Evolutionary conservation across 2,329 filamentous ascomycete species (phyloP), one percentile per base, ranked within the genome.

Genomic region (Ophiostoma fasciatum): DNA sequence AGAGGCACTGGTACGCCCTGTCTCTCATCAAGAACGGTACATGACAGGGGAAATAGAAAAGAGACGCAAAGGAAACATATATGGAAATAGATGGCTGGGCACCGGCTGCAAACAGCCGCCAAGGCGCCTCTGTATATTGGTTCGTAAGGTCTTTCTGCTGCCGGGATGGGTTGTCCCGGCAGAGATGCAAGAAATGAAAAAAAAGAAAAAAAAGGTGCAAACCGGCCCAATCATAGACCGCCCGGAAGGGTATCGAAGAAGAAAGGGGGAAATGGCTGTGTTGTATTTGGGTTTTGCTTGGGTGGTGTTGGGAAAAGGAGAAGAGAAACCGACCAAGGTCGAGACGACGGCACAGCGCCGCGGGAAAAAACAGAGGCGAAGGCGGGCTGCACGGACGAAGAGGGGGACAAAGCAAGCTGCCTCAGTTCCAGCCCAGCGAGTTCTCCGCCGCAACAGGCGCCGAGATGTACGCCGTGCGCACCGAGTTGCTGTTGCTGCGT

Each of bases 371-470:
- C n/a, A n/a, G n/a, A n/a, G 23, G 27, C 33, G 26, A 7, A 37
- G 18, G 28, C 29, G 23, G 27, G 23, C 5, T n/a, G n/a, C 22
- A 12, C 5, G 17, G 11, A n/a, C 22, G 26, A 33, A 38, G 22
- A 13, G 30, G 35, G 17, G 33, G 31, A 25, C 3, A 23, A 38
- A 34, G 33, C 25, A 15, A 28, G 3, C 12, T 38, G 14, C 48
- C 18, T 74, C 68, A 94, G 64, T 92, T 93, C 87, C 87, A 94
- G 50, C 87, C 87, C 46, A 94, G 71, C 35, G 84, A 93, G 68
- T 94, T 94, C 64, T 92, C 85, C 4, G 85, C 80, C 57, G 87
- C 87, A 44, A 94, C 81, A 4, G 87, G 87, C 23, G 83, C 82
- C 42, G 82, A 92, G 54, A 94, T 94, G 58, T 78, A 66, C 29